phyloP scores from a whole-genome alignment of 2,329 filamentous ascomycete species.

The Chaetothyriales sp. region DNA sequence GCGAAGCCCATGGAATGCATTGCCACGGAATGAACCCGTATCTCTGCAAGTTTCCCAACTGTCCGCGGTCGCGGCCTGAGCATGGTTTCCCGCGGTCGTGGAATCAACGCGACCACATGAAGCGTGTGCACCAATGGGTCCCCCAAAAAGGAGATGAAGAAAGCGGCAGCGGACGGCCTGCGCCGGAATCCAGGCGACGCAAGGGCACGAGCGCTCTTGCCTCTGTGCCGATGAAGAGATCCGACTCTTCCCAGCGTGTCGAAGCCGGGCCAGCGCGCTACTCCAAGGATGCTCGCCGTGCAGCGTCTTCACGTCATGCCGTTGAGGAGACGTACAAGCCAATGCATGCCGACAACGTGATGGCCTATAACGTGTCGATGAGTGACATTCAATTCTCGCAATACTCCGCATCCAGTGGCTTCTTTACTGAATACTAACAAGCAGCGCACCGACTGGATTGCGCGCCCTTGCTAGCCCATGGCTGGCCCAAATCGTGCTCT shows the following conservation, averaged over 20 bases:
- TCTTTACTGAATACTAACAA: background rate
- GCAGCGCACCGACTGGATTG: background rate
- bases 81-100: conserved; percentile 90
- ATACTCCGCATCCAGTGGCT: background rate
- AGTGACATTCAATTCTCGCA: conserved; percentile 8
- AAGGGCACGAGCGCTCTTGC: conserved; percentile 9
- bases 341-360: conserved; percentile 7
- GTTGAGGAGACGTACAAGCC: conserved; percentile 6
- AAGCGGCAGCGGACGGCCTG: conserved; percentile 4
- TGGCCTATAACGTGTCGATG: conserved; percentile 8
- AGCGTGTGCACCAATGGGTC: conserved; percentile 63
- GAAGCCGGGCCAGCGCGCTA: conserved; percentile 1
- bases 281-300: conserved; percentile 4
- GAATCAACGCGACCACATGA: conserved; percentile 96
- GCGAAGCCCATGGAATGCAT: conserved; percentile 90
- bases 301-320: conserved; percentile 6
- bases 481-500: no score
- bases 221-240: conserved; percentile 17
- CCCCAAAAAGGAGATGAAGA: conserved; percentile 4
- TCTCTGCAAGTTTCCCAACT: conserved; percentile 74
- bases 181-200: conserved; percentile 13
- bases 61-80: conserved; percentile 66
- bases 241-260: conserved; percentile 13
- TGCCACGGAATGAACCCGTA: conserved; percentile 88
- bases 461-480: background rate